Conservation (phyloP, 257 asterid species). For the Salvia rosmarinus region DNA sequence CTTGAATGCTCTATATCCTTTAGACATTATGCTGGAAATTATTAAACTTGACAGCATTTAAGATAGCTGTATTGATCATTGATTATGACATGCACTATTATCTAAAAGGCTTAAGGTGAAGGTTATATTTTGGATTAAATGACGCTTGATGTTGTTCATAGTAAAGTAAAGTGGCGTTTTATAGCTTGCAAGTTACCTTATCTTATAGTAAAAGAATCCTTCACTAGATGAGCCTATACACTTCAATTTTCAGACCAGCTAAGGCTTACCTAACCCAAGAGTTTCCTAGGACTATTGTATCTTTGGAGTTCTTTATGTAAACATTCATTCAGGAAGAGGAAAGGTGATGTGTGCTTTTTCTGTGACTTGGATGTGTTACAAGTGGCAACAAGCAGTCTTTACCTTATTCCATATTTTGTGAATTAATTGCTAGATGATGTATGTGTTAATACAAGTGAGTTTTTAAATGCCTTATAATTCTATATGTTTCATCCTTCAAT, state of each 20-base stretch:
- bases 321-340: background rate
- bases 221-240: no score
- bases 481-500: background rate
- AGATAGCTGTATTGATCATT: background rate
- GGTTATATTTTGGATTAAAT: background rate
- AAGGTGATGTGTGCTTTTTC: background rate
- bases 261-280: background rate
- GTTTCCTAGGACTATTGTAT: background rate
- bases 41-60: background rate
- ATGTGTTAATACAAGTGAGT: background rate
- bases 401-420: constrained; percentile 7
- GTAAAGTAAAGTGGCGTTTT: no score
- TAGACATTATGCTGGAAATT: background rate
- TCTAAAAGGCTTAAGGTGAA: background rate
- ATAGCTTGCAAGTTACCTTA: no score
- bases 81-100: background rate
- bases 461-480: background rate
- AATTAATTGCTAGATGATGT: background rate
- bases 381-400: background rate
- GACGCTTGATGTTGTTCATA: background rate
- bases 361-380: constrained; percentile 14
- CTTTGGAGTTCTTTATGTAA: background rate
- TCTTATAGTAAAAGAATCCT: no score
- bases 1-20: background rate
- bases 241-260: background rate